Conservation (phyloP, 2,329 filamentous ascomycete genomes). For the Fusarium sp. region DNA sequence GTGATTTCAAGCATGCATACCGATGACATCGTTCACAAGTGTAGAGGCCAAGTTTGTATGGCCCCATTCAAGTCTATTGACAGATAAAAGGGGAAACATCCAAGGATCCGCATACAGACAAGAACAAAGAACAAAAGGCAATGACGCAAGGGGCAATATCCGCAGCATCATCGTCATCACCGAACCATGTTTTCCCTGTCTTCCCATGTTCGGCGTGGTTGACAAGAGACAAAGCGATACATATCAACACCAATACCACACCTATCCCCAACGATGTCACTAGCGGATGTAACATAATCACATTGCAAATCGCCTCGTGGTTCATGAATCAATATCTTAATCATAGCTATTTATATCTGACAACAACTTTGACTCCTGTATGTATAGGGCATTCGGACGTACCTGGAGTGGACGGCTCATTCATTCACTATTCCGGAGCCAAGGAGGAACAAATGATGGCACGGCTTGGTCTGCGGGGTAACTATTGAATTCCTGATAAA, state of each 20-base stretch:
- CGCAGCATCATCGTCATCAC: background rate
- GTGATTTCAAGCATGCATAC: background rate
- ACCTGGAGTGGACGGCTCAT: background rate
- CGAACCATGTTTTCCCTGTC: background rate
- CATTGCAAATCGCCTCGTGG: conserved; percentile 8
- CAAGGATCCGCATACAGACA: background rate
- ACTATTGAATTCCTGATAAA: conserved; percentile 10
- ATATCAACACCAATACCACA: background rate
- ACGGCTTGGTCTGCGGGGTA: conserved; percentile 14
- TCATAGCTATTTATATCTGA: background rate
- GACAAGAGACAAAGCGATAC: background rate
- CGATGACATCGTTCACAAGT: background rate
- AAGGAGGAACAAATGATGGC: conserved; percentile 23
- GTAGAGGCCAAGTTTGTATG: background rate
- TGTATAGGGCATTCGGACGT: background rate
- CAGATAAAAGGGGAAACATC: background rate
- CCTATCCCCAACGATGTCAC: background rate
- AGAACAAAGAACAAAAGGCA: background rate
- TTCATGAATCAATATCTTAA: background rate
- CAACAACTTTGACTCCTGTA: background rate
- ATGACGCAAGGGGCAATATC: background rate
- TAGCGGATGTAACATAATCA: background rate
- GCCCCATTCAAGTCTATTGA: background rate
- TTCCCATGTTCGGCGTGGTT: background rate
- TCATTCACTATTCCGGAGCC: conserved; percentile 1